phyloP scores from a whole-genome alignment of 2,329 filamentous ascomycete species.

The Aspergillus persii region DNA sequence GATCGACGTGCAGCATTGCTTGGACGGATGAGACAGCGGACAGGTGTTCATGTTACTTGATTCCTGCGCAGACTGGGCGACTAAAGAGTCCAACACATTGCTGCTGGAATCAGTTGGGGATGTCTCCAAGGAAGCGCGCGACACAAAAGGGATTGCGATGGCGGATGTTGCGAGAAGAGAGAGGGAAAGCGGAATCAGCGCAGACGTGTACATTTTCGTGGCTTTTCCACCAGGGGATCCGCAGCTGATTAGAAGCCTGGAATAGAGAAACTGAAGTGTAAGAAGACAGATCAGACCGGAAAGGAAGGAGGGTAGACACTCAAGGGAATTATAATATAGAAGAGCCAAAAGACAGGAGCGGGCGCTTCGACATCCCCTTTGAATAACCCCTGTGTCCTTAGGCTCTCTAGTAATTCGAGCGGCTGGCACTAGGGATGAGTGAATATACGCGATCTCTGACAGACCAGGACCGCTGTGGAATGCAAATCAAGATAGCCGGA shows the following conservation, averaged over 20 bases:
- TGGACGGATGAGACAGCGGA: slow-evolving; percentile 18
- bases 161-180: slow-evolving; percentile 6
- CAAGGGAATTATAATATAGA: background rate
- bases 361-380: background rate
- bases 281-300: background rate
- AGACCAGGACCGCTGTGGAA: background rate
- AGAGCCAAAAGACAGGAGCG: background rate
- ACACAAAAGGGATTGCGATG: slow-evolving; percentile 7
- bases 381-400: background rate
- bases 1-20: slow-evolving; percentile 28
- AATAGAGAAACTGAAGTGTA: background rate
- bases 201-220: slow-evolving; percentile 3
- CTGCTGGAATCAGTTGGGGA: background rate
- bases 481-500: background rate
- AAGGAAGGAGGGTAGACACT: background rate
- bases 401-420: background rate
- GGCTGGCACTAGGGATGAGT: background rate
- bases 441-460: background rate
- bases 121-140: background rate
- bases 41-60: slow-evolving; percentile 20
- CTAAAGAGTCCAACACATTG: background rate
- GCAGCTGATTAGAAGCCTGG: background rate
- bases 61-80: slow-evolving; percentile 7
- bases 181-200: background rate
- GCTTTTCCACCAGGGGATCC: background rate